These are phyloP conservation scores for Kwoniella bestiolae DNA, from an alignment of 768 basidiomycete genomes.

Conservation along the genomic window DNA sequence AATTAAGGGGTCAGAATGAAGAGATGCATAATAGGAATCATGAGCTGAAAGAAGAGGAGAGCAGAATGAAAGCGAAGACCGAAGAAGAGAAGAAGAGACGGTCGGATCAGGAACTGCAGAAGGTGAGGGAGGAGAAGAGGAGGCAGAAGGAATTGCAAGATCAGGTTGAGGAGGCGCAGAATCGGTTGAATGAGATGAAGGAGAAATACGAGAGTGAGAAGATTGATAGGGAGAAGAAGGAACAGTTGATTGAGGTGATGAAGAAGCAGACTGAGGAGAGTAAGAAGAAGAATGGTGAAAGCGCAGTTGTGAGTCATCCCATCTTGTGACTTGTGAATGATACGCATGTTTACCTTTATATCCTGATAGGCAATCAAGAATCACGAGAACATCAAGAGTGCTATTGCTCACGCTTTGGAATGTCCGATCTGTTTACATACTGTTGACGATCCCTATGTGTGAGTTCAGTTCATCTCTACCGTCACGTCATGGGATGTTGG, in stretches of 20 bases:
- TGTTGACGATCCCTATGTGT: conserved; percentile 49
- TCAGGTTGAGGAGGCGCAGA: background rate
- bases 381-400: conserved; percentile 22
- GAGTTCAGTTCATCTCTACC: conserved; percentile 9
- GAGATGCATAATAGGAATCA: conserved; percentile 1
- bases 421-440: conserved; percentile 48
- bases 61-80: background rate
- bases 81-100: conserved; percentile 18
- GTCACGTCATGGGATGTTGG: background rate
- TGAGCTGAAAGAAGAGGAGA: background rate
- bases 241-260: conserved; percentile 12
- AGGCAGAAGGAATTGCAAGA: conserved; percentile 11
- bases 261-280: conserved; percentile 15
- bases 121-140: conserved; percentile 10
- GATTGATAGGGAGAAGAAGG: conserved; percentile 11
- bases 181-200: conserved; percentile 1
- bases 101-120: conserved; percentile 12
- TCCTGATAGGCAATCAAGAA: conserved; percentile 26
- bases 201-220: conserved; percentile 15
- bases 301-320: background rate
- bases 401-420: conserved; percentile 32
- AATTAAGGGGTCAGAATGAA: background rate
- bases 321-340: background rate
- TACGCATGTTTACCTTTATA: background rate
- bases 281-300: background rate